These are phyloP conservation scores for Malassezia japonica DNA, from an alignment of 1,284 basidiomycete species.

Conservation along the genomic window DNA sequence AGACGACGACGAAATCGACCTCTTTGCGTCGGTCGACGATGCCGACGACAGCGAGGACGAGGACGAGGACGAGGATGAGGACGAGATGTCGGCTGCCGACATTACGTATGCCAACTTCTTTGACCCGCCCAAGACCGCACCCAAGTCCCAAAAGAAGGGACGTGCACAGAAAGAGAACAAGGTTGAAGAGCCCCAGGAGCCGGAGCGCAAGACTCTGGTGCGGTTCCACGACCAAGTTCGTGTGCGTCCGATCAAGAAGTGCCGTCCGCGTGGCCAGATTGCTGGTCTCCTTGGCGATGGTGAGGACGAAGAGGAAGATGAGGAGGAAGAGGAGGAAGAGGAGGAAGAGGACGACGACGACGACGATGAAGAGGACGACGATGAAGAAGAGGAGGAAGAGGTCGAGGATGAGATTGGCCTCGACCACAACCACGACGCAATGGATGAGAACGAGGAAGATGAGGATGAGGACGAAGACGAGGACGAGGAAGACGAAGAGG, in stretches of 20 bases:
- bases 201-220: conserved; percentile 6
- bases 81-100: conserved; percentile 26
- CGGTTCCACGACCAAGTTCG: conserved; percentile 17
- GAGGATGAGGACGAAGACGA: conserved; percentile 49
- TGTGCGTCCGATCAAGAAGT: conserved; percentile 16
- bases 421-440: conserved; percentile 11
- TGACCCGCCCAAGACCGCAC: conserved; percentile 50
- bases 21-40: conserved; percentile 6
- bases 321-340: conserved; percentile 18
- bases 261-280: not conserved
- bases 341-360: conserved; percentile 15
- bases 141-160: not conserved
- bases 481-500: conserved; percentile 25
- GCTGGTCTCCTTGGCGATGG: conserved; percentile 6
- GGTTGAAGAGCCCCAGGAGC: not conserved
- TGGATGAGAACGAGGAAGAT: conserved; percentile 21
- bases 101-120: conserved; percentile 58
- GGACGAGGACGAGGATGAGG: conserved; percentile 17
- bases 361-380: not conserved
- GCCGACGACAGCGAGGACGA: conserved; percentile 23
- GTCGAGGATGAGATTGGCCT: conserved; percentile 4
- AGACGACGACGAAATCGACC: conserved; percentile 15
- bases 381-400: conserved; percentile 19
- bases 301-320: conserved; percentile 5
- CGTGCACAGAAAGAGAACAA: too few species aligned